Base-by-base conservation (phyloP, 805 yeast genomes). In the Schwanniomyces occidentalis region DNA sequence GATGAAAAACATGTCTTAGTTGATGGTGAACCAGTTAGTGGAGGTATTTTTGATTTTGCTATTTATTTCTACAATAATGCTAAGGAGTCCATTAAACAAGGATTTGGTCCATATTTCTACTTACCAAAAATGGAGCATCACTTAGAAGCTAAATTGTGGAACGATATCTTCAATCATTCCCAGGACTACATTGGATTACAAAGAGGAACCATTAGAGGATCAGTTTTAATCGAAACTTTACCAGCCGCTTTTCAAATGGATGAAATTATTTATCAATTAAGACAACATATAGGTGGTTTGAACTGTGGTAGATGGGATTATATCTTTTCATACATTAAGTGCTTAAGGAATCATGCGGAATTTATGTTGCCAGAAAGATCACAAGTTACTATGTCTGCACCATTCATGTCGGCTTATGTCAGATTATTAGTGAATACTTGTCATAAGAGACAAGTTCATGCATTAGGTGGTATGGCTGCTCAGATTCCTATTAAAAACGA, bases 221-320 rank as follows among this genome's bases (percentile, higher is more conserved):
- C 93, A 7, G 90, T 83, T 18, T 69, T 85, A 57, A 84, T 85
- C 54, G 95, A 85, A 62, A 85, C 95, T 12, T 68, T 85, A 46
- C 95, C 93, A 24, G 89, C 87, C 27, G 88, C 90, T 10, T 85
- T 81, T 75, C 93, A 85, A 63, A 79, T 85, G 82, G 90, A 85
- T 55, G 95, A 85, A 63, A 84, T 85, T 47, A 75, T 85, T 51
- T 85, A 78, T 54, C 85, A 85, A 53, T 70, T 85, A 54, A 73
- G 88, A 60, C 80, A 78, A 33, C 95, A 85, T 60, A 81, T 85
- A 35, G 75, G 84, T 7, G 95, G 93, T 37, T 73, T 85, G 61
- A 85, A 85, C 66, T 85, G 93, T 72, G 95, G 95, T 49, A 76
- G 95, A 65, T 85, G 93, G 91, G 95, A 85, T 63, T 85, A 85